A percentile compares a stretch with the other conserved stretches of the same genome.
These are phyloP conservation scores for Agrostemma githago DNA, from an alignment of 148 eudicot species.

Conservation along the genomic window DNA sequence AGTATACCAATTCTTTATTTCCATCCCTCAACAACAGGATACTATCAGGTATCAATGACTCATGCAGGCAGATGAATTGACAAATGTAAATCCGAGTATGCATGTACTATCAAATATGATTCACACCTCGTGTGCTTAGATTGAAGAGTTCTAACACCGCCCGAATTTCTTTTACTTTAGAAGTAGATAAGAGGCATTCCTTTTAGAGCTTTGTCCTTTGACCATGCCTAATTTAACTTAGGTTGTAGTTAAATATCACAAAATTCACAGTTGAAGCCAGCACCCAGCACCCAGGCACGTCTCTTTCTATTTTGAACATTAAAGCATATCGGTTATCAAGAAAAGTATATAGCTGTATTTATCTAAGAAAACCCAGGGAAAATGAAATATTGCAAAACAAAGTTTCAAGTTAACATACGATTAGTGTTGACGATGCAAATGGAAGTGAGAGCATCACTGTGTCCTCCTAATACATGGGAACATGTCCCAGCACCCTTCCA, in stretches of 20 bases:
- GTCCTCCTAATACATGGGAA: conserved; percentile 83
- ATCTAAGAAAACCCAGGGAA: background rate
- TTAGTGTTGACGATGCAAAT: conserved; percentile 46
- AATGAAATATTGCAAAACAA: conserved; percentile 1
- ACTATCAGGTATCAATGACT: no score
- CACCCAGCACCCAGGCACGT: background rate
- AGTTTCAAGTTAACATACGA: conserved; percentile 30
- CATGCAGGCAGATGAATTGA: no score
- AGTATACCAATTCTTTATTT: no score
- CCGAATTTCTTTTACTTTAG: no score
- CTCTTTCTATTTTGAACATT: background rate
- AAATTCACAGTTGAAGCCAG: background rate
- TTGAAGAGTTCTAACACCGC: no score
- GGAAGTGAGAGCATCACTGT: conserved; percentile 63
- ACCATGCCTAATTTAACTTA: background rate
- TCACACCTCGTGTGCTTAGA: no score
- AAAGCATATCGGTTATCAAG: background rate
- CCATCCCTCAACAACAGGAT: no score
- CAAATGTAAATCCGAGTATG: no score
- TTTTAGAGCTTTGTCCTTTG: background rate
- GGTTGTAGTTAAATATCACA: background rate
- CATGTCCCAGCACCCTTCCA: conserved; percentile 76
- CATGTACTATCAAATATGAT: no score
- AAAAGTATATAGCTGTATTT: background rate
- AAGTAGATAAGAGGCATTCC: no score